Conservation (phyloP, 192 early-diverging fungal genomes). For the Mortierella claussenii region DNA sequence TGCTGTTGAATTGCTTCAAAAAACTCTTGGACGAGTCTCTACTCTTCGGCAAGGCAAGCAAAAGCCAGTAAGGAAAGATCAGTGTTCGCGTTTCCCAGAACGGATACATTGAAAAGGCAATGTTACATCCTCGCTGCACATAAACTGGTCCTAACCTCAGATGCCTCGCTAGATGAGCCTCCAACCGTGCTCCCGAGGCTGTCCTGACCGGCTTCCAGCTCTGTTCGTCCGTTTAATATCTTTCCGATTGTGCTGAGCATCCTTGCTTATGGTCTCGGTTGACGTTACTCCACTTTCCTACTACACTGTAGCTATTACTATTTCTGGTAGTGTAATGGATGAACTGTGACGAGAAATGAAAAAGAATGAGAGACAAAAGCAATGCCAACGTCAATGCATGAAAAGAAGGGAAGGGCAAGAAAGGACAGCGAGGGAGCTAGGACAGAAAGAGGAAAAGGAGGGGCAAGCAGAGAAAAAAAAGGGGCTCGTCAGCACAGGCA, state of each 20-base stretch:
- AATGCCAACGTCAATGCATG: no score
- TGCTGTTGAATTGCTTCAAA: conserved; percentile 52
- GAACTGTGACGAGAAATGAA: no score
- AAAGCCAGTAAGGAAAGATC: not conserved
- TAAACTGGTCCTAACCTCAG: conserved; percentile 2
- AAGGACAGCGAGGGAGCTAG: not conserved
- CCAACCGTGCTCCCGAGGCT: conserved; percentile 7
- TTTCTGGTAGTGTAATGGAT: no score
- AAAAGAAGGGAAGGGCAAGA: not conserved
- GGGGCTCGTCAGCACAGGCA: not conserved
- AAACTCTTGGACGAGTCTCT: conserved; percentile 32
- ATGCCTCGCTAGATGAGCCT: not conserved
- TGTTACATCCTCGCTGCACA: not conserved
- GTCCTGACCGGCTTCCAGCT: not conserved
- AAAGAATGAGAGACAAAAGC: not conserved
- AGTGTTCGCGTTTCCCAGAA: not conserved
- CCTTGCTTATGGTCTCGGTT: no score
- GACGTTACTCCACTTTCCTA: no score
- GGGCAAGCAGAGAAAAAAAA: conserved; percentile 6
- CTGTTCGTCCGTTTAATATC: conserved; percentile 7
- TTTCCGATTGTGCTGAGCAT: conserved; percentile 31
- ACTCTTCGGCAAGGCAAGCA: not conserved
- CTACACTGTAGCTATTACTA: no score
- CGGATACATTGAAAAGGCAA: no score
- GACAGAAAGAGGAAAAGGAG: not conserved